phyloP scores from a whole-genome alignment of 352 stramenopile genomes.

The Thalassiosira livingstoniorum region DNA sequence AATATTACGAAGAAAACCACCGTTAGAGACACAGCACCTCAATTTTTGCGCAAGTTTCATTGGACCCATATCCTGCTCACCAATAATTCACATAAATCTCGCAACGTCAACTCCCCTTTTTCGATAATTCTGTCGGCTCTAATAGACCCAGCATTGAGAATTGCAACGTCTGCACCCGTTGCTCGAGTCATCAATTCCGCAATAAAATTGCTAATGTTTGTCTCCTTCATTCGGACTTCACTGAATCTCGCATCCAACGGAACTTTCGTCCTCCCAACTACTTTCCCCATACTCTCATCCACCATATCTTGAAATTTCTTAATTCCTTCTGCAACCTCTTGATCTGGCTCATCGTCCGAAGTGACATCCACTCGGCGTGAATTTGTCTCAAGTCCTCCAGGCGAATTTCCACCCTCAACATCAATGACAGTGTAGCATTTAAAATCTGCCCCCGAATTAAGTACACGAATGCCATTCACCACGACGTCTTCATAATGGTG shows the following conservation, averaged over 20 bases:
- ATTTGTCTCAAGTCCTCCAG: constrained; percentile 13
- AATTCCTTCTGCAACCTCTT: constrained; percentile 43
- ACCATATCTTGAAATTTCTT: constrained; percentile 42
- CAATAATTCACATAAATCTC: constrained; percentile 70
- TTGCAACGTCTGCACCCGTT: constrained; percentile 57
- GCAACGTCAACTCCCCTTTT: constrained; percentile 52
- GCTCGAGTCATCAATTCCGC: constrained; percentile 79
- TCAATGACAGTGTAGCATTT: constrained; percentile 37
- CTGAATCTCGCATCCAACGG: constrained; percentile 62
- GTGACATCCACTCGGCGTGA: constrained; percentile 26
- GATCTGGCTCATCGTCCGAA: constrained; percentile 32
- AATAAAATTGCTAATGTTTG: constrained; percentile 79
- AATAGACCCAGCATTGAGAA: constrained; percentile 79
- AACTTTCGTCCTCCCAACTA: constrained; percentile 64
- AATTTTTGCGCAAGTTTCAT: too few relatives aligned
- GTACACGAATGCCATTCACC: constrained; percentile 45
- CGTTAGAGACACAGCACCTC: too few relatives aligned
- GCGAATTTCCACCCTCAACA: constrained; percentile 31
- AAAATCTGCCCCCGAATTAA: constrained; percentile 79
- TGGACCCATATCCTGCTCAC: too few relatives aligned
- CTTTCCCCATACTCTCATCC: constrained; percentile 54
- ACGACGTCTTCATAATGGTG: constrained; percentile 70
- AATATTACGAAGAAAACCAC: too few relatives aligned
- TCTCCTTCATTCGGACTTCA: constrained; percentile 71
- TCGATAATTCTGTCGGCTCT: constrained; percentile 67